Evolutionary conservation across 2,329 filamentous ascomycete genomes (phyloP).

Genomic region (Ilyonectria destructans): DNA sequence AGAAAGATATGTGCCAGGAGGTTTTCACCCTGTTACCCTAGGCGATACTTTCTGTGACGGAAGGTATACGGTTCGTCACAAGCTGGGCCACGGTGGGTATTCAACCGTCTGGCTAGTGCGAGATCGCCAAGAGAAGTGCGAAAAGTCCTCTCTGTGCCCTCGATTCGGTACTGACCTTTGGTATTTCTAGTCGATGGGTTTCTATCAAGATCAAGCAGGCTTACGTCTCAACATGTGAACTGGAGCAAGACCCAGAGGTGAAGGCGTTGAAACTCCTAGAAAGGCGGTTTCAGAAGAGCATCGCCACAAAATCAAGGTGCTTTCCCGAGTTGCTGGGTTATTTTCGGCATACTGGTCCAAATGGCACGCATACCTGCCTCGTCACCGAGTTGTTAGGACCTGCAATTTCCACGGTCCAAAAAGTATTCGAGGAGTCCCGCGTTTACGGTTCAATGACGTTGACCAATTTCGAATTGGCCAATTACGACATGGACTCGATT

Average conservation of each 20-base stretch:
- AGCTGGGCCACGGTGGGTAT: conserved; percentile 21
- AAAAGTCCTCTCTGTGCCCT: neutral
- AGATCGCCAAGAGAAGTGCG: conserved; percentile 16
- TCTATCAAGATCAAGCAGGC: conserved; percentile 32
- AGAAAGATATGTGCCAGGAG: conserved; percentile 1
- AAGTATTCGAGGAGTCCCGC: neutral
- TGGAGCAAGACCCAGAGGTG: conserved; percentile 26
- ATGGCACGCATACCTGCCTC: conserved; percentile 31
- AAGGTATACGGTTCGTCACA: conserved; percentile 23
- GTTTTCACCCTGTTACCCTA: conserved; percentile 23
- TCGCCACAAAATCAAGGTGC: neutral
- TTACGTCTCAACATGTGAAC: conserved; percentile 5
- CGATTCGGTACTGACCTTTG: neutral
- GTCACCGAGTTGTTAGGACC: conserved; percentile 32
- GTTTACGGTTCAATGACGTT: neutral
- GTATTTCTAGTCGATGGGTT: conserved; percentile 12
- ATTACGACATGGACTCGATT: neutral
- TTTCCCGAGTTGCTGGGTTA: conserved; percentile 20
- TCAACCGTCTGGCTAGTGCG: conserved; percentile 30
- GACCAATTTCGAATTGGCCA: neutral
- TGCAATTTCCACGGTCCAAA: neutral
- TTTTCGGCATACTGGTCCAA: conserved; percentile 31
- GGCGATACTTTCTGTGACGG: conserved; percentile 21
- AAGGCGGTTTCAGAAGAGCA: neutral
- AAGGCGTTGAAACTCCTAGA: neutral